These are phyloP conservation scores for Lichtheimia ramosa DNA, from an alignment of 371 early-diverging fungal species.

Conservation along the genomic window DNA sequence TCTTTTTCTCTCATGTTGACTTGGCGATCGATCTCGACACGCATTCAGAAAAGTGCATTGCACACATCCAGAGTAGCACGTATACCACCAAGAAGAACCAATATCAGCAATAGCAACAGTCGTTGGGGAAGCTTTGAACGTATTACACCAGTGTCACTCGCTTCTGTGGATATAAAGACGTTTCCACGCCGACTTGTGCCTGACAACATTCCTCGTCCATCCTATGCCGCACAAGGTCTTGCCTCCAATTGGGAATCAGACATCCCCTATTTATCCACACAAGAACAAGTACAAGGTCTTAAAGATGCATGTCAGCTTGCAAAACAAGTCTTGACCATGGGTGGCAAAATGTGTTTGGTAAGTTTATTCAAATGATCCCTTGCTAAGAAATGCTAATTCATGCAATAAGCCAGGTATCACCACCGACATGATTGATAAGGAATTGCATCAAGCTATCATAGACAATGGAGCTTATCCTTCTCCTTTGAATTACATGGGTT, in stretches of 20 bases:
- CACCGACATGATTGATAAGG: conserved; percentile 74
- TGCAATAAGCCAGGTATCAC: conserved; percentile 61
- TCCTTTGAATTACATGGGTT: conserved; percentile 82
- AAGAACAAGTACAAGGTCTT: conserved; percentile 62
- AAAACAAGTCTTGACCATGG: conserved; percentile 58
- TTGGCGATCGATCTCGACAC: too few species aligned
- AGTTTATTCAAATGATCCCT: background rate
- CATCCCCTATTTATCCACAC: conserved; percentile 42
- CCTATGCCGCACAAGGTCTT: conserved; percentile 69
- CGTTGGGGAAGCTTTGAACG: conserved; percentile 39
- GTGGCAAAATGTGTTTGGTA: conserved; percentile 45
- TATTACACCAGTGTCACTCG: conserved; percentile 31
- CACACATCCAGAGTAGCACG: too few species aligned
- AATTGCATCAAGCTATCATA: conserved; percentile 72
- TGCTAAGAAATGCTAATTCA: background rate
- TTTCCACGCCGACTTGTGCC: conserved; percentile 67
- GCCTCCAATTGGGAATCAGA: conserved; percentile 58
- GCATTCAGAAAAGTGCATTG: too few species aligned
- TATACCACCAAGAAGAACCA: too few species aligned
- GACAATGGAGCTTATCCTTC: conserved; percentile 80
- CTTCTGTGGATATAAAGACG: conserved; percentile 22
- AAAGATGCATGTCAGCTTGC: conserved; percentile 70
- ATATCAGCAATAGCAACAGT: background rate
- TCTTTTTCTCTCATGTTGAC: too few species aligned
- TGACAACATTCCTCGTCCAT: conserved; percentile 63